Base-by-base conservation (phyloP, 495 filamentous ascomycete genomes). In the Durotheca rogersii region DNA sequence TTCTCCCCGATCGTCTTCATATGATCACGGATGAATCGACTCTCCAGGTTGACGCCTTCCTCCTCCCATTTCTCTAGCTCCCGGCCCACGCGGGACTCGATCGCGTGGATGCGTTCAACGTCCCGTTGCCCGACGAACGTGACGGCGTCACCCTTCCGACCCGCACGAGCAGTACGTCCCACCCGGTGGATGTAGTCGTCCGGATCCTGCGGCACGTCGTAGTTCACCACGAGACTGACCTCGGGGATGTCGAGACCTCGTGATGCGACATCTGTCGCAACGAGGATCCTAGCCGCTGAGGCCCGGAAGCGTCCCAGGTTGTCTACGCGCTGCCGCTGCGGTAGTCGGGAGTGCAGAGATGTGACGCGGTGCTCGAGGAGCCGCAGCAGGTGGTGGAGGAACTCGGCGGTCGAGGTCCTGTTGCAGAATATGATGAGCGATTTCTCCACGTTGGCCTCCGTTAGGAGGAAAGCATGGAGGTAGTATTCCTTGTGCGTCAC, bases 161-260 rank as follows among this genome's bases (percentile, higher is more conserved):
- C 93, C 5, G 93, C 93, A 76, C 93, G 81, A 6, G 94, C 93
- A 7, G 93, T 99, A 60, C 93, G 85, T 61, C 93, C 93, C 43
- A 95, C 91, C 15, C 93, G 85, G 69, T 99, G 93, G 50, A 99
- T 89, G 59, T 97, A 99, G 66, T 96, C 94, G 65, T 96, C 93
- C 25, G 93, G 90, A 64, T 96, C 89, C 2, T 92, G 83, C 1
- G 93, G 93, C 12, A 99, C 82, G 61, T 97, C 94, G 63, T 88
- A 97, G 66, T 99, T 97, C 39, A 99, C 72, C 6, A 99, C 92
- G 7, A 97, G 68, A 41, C 80, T 85, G 1, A 97, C 94, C 50
- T 85, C 86, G 0, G 91, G 94, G 47, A 99, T 96, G 75, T 99
- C 93, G 7, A 99, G 80, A 78, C 93, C 93, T 61, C 93, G 78